Base-by-base conservation (phyloP, 148 eudicot species). In the Rhododendron ferrugineum region DNA sequence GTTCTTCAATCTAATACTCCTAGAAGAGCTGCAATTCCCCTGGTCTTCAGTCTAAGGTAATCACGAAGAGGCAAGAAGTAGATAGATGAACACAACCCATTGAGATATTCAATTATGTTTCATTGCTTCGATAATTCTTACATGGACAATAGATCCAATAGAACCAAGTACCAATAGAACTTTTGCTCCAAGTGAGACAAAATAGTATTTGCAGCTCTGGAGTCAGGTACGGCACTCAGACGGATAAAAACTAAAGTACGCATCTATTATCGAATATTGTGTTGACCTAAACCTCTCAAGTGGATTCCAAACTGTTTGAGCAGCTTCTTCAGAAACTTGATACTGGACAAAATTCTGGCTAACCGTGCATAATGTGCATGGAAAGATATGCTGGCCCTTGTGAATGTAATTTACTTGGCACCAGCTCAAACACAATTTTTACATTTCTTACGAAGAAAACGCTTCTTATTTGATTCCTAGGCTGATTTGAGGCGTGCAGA, bases 401-500 rank as follows among this genome's bases (percentile, higher is more conserved):
- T 73, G 15, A 5, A 32, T 73, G 42, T 73, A 73, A 34, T 73
- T 73, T 32, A 32, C 34, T 73, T 73, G 20, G 34, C 44, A 34
- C 68, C 28, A 7, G 68, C 68, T 23, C 68, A 0, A 62, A 62
- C 68, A 62, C 66, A 62, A 8, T 18, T 23, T 62, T 62, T 23
- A n/a, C 66, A 60, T 22, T 60, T 60, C 10, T 60, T 20, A 60
- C 6, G 26, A 60, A 23, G 40, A 32, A 28, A 72, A 72, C 42
- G 3, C 23, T 75, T 79, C 88, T 79, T 72, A 54, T 14, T 40
- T 86, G 74, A 72, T 86, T 72, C 75, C 82, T 87, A 96, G 99
- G 99, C 99, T 91, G 99, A 96, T 91, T 89, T 96, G 84, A 91
- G 96, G 26, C 92, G 94, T 80, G 99, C 99, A 84, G 98, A 96